Percentiles rank a stretch among this genome's conserved stretches.
Evolutionary conservation across 2,329 filamentous ascomycete genomes (phyloP).

Genomic region (Penicillium brevicompactum): DNA sequence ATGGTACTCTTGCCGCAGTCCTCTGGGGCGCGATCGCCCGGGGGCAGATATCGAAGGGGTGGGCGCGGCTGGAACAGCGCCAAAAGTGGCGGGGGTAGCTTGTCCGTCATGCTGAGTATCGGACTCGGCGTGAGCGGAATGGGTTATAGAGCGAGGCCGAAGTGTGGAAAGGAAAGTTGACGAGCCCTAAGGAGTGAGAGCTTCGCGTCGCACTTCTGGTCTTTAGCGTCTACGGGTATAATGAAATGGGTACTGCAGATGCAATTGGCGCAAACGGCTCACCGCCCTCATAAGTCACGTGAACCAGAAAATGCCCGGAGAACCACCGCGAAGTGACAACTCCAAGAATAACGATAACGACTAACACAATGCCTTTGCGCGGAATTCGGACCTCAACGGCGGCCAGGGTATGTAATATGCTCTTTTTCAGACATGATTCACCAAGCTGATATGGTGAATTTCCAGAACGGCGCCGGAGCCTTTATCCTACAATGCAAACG

Average conservation of each 20-base stretch:
- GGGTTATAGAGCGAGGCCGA: slow-evolving; percentile 10
- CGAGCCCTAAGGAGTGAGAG: slow-evolving; percentile 19
- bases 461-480: slow-evolving; percentile 90
- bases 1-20: slow-evolving; percentile 75
- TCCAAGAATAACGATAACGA: slow-evolving; percentile 8
- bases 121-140: slow-evolving; percentile 19
- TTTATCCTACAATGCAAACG: slow-evolving; percentile 98
- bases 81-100: slow-evolving; percentile 87
- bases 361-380: slow-evolving; percentile 46
- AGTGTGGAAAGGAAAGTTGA: slow-evolving; percentile 12
- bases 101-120: slow-evolving; percentile 78
- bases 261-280: slow-evolving; percentile 2
- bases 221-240: slow-evolving; percentile 5
- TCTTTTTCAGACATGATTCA: not conserved
- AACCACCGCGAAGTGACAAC: slow-evolving; percentile 12
- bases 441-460: slow-evolving; percentile 9
- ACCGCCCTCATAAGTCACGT: slow-evolving; percentile 5
- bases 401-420: slow-evolving; percentile 54
- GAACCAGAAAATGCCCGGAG: slow-evolving; percentile 30
- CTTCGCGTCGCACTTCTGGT: slow-evolving; percentile 21
- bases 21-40: slow-evolving; percentile 79
- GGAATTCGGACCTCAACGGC: slow-evolving; percentile 57
- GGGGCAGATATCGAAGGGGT: slow-evolving; percentile 84
- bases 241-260: slow-evolving; percentile 15
- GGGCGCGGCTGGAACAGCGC: slow-evolving; percentile 94